A percentile compares a stretch with the other conserved stretches of the same genome.
Conservation (phyloP, 1,139 yeast genomes). For the Kodamaea sp. region DNA sequence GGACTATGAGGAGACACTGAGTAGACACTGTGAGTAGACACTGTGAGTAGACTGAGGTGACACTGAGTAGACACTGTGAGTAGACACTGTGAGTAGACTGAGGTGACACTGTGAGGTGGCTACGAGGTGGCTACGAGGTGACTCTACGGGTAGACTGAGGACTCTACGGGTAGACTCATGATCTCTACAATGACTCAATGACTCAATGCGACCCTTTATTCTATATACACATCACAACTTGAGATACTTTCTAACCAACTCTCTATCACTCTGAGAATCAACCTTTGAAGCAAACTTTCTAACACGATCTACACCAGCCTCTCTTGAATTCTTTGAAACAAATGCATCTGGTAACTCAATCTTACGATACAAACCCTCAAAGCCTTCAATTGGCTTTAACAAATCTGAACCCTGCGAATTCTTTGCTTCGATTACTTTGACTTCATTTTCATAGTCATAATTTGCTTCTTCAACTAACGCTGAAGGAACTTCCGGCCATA, state of each 20-base stretch:
- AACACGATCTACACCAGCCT: conserved; percentile 40
- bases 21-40: too few relatives aligned
- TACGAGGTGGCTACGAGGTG: too few relatives aligned
- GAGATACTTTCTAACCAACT: conserved; percentile 28
- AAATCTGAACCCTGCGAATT: conserved; percentile 61
- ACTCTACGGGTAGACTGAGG: too few relatives aligned
- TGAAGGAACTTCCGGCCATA: conserved; percentile 75
- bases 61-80: too few relatives aligned
- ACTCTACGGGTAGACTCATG: too few relatives aligned
- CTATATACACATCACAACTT: conserved; percentile 9
- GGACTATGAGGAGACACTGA: too few relatives aligned
- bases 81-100: too few relatives aligned
- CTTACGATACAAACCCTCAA: conserved; percentile 74
- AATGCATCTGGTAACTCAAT: conserved; percentile 70
- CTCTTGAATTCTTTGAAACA: conserved; percentile 51
- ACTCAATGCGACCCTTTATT: too few relatives aligned
- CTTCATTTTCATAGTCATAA: conserved; percentile 24
- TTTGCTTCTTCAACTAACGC: conserved; percentile 23
- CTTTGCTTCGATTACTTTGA: conserved; percentile 26
- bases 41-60: too few relatives aligned
- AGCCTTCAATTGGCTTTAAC: conserved; percentile 64
- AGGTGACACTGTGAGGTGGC: too few relatives aligned
- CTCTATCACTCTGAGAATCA: conserved; percentile 27
- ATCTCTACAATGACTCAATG: too few relatives aligned
- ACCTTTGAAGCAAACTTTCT: conserved; percentile 22